Evolutionary conservation across 768 basidiomycete species (phyloP).

Genomic region (Lepiota subincarnata): DNA sequence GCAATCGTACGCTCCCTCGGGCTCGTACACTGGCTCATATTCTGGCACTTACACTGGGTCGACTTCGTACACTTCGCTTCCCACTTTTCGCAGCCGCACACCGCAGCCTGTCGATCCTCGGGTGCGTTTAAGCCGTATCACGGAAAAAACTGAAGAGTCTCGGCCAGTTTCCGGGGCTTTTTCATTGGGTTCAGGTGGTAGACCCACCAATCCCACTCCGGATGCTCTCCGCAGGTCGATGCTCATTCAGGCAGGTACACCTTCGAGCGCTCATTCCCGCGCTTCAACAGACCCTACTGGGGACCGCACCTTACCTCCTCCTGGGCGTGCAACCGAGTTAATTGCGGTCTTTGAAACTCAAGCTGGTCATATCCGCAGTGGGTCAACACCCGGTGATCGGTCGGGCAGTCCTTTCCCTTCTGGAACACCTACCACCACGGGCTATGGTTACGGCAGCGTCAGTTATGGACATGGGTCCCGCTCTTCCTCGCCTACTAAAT

Average conservation of each 20-base stretch:
- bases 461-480: conserved; percentile 37
- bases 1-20: conserved; percentile 31
- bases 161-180: conserved; percentile 51
- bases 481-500: conserved; percentile 45
- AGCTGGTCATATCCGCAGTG: conserved; percentile 47
- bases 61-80: conserved; percentile 42
- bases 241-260: conserved; percentile 32
- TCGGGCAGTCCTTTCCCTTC: conserved; percentile 34
- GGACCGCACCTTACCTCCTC: conserved; percentile 43
- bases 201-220: conserved; percentile 37
- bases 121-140: conserved; percentile 68
- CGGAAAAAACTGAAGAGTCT: conserved; percentile 73
- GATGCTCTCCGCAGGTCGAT: conserved; percentile 47
- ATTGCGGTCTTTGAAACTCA: conserved; percentile 67
- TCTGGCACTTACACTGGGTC: conserved; percentile 41
- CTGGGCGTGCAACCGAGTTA: conserved; percentile 62
- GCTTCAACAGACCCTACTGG: conserved; percentile 54
- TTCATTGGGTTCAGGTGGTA: conserved; percentile 23
- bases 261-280: conserved; percentile 44
- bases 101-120: conserved; percentile 31
- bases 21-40: conserved; percentile 37
- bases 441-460: conserved; percentile 27
- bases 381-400: conserved; percentile 46
- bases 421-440: conserved; percentile 24
- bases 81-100: conserved; percentile 33